These are phyloP conservation scores for Diplodia intermedia DNA, from an alignment of 2,329 filamentous ascomycete species.

Conservation along the genomic window DNA sequence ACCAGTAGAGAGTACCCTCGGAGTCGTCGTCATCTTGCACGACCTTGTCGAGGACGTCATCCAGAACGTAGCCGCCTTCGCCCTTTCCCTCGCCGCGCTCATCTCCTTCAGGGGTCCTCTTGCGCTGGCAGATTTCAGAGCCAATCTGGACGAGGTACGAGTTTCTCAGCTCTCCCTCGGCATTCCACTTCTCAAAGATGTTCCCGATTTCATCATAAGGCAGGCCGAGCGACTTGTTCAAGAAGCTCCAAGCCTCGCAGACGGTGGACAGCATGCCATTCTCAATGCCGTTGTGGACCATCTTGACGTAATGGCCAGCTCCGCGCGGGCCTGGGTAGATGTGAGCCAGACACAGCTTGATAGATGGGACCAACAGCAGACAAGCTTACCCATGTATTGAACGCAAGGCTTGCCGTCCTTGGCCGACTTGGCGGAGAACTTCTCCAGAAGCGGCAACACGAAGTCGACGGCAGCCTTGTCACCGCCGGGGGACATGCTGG, in stretches of 20 bases:
- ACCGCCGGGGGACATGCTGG: slow-evolving; percentile 64
- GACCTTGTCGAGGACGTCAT: slow-evolving; percentile 65
- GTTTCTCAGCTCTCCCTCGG: slow-evolving; percentile 56
- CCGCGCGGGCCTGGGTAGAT: slow-evolving; percentile 50
- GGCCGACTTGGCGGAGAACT: slow-evolving; percentile 60
- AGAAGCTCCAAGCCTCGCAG: slow-evolving; percentile 63
- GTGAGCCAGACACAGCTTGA: neutral
- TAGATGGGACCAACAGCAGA: neutral
- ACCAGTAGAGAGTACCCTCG: slow-evolving; percentile 65
- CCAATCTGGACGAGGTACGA: slow-evolving; percentile 63
- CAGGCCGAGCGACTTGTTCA: slow-evolving; percentile 59
- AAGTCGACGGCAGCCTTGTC: slow-evolving; percentile 56
- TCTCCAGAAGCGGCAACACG: slow-evolving; percentile 60
- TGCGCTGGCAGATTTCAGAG: slow-evolving; percentile 56
- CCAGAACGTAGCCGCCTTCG: slow-evolving; percentile 55
- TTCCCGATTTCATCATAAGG: slow-evolving; percentile 59
- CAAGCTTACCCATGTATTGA: slow-evolving; percentile 52
- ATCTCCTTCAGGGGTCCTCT: slow-evolving; percentile 48
- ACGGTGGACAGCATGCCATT: slow-evolving; percentile 65
- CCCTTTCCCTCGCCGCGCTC: slow-evolving; percentile 25
- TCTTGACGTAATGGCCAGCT: slow-evolving; percentile 67
- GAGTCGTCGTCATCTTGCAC: slow-evolving; percentile 64
- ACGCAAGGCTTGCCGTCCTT: slow-evolving; percentile 59
- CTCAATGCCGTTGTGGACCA: slow-evolving; percentile 69
- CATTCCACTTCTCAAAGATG: slow-evolving; percentile 62